phyloP scores from a whole-genome alignment of 1,139 yeast genomes.

The Geotrichum fermentans region DNA sequence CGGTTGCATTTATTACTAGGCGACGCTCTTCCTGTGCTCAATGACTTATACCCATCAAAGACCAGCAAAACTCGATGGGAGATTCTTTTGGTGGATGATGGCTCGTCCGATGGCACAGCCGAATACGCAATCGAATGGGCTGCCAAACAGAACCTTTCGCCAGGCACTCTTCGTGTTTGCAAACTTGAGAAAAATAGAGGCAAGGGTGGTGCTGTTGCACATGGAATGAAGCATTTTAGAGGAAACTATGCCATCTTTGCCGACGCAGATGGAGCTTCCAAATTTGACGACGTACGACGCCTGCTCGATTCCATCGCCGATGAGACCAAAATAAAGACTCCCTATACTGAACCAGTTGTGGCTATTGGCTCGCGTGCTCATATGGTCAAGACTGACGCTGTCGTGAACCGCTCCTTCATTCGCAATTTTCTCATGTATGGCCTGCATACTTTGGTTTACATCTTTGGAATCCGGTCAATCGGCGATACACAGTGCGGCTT shows the following conservation, averaged over 20 bases:
- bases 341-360: constrained; percentile 44
- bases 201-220: constrained; percentile 97
- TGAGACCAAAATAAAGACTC: constrained; percentile 25
- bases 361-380: constrained; percentile 95
- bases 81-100: constrained; percentile 85
- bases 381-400: constrained; percentile 94
- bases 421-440: constrained; percentile 93
- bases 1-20: constrained; percentile 71
- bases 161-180: constrained; percentile 65
- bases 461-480: constrained; percentile 82
- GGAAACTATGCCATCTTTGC: constrained; percentile 81
- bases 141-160: constrained; percentile 38
- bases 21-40: constrained; percentile 63
- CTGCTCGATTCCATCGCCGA: constrained; percentile 45
- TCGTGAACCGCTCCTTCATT: constrained; percentile 81
- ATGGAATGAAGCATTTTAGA: constrained; percentile 72
- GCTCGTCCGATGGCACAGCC: constrained; percentile 77
- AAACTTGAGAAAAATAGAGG: constrained; percentile 74
- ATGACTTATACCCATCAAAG: constrained; percentile 31
- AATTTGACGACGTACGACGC: constrained; percentile 61
- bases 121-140: constrained; percentile 69
- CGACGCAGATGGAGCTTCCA: constrained; percentile 96
- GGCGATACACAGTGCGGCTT: constrained; percentile 97
- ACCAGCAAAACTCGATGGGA: constrained; percentile 48
- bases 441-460: constrained; percentile 73